A percentile compares a stretch with the other conserved stretches of the same genome.
These are phyloP conservation scores for Trichosporon sp. DNA, from an alignment of 1,284 basidiomycete species.

Conservation along the genomic window DNA sequence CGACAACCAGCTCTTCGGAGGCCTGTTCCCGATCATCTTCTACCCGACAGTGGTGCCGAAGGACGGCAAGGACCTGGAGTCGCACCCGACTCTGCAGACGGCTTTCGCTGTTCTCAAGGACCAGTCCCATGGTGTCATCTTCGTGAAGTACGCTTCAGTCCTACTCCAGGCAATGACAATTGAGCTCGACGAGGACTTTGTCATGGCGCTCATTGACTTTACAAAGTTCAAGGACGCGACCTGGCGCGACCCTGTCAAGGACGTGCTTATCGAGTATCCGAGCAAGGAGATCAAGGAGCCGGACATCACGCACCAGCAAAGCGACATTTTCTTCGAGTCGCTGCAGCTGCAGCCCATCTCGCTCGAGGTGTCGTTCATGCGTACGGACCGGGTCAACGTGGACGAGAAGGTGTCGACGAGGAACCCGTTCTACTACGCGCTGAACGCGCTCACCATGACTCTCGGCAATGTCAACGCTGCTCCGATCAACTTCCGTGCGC, in stretches of 20 bases:
- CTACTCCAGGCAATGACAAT: slow-evolving; percentile 91
- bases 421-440: slow-evolving; percentile 87
- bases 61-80: slow-evolving; percentile 68
- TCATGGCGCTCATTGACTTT: slow-evolving; percentile 88
- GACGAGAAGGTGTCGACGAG: slow-evolving; percentile 76
- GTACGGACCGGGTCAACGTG: slow-evolving; percentile 85
- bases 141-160: slow-evolving; percentile 95
- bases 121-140: slow-evolving; percentile 77
- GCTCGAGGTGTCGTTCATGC: slow-evolving; percentile 92
- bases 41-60: slow-evolving; percentile 89
- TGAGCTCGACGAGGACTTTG: slow-evolving; percentile 93
- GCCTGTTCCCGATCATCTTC: slow-evolving; percentile 88
- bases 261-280: slow-evolving; percentile 69
- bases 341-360: slow-evolving; percentile 95
- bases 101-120: slow-evolving; percentile 79
- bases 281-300: slow-evolving; percentile 75
- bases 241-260: slow-evolving; percentile 70
- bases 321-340: slow-evolving; percentile 91
- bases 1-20: slow-evolving; percentile 97
- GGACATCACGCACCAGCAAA: slow-evolving; percentile 52
- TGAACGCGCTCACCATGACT: slow-evolving; percentile 95
- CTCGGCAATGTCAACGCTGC: slow-evolving; percentile 97
- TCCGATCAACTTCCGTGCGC: slow-evolving; percentile 88
- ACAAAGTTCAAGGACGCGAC: slow-evolving; percentile 83
- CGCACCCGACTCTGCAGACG: slow-evolving; percentile 86